These are phyloP conservation scores for Apiosordaria backusii DNA, from an alignment of 495 filamentous ascomycete species.

Conservation along the genomic window DNA sequence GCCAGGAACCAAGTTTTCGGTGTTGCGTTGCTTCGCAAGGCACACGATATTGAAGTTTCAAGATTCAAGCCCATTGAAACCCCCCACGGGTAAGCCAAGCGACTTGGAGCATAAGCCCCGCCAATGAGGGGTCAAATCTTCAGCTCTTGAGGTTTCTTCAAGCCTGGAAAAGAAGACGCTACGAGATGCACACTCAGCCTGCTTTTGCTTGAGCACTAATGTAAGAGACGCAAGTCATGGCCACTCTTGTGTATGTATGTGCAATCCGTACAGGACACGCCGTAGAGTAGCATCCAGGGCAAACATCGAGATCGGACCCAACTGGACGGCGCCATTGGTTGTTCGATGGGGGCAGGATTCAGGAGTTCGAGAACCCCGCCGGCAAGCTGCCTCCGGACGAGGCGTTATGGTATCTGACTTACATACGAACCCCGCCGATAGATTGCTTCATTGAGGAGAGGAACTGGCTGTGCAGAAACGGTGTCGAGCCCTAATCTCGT, in stretches of 20 bases:
- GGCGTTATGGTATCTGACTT: neutral
- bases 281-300: slow-evolving; percentile 1
- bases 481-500: neutral
- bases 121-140: slow-evolving; percentile 1
- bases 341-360: neutral
- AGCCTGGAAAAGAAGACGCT: neutral
- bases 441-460: neutral
- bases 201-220: neutral
- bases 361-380: neutral
- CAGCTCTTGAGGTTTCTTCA: neutral
- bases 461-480: neutral
- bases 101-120: neutral
- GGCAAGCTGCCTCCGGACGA: neutral
- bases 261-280: neutral
- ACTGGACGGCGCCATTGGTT: neutral
- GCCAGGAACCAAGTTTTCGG: neutral
- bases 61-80: neutral
- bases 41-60: neutral
- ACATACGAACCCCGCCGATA: neutral
- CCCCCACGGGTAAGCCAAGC: neutral
- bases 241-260: neutral
- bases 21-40: neutral
- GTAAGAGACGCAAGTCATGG: neutral
- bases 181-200: neutral
- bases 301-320: slow-evolving; percentile 1